Evolutionary conservation across 768 basidiomycete species (phyloP).

Genomic region (Agrocybe praecox): DNA sequence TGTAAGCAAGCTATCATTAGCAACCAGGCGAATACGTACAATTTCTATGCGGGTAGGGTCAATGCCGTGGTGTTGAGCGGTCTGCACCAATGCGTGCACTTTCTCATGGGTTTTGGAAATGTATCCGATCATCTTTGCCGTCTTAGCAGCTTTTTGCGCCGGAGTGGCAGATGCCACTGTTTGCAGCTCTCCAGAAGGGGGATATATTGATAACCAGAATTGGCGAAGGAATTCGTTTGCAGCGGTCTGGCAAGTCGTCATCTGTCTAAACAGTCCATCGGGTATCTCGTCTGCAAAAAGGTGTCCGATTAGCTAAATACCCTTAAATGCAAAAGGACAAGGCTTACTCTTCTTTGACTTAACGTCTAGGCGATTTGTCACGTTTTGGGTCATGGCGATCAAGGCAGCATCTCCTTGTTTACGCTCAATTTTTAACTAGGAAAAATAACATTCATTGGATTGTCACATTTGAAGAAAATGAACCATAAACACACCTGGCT

Average conservation of each 20-base stretch:
- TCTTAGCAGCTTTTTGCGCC: constrained; percentile 75
- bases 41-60: constrained; percentile 63
- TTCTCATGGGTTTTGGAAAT: constrained; percentile 81
- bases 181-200: constrained; percentile 61
- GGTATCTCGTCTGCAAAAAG: constrained; percentile 71
- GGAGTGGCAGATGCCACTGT: constrained; percentile 53
- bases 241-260: constrained; percentile 89
- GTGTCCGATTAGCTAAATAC: constrained; percentile 4
- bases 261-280: constrained; percentile 73
- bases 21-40: constrained; percentile 44
- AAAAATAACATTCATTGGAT: background rate
- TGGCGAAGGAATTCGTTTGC: constrained; percentile 96
- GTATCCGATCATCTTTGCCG: constrained; percentile 87
- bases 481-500: constrained; percentile 45
- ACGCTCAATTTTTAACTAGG: constrained; percentile 67
- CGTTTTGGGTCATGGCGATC: constrained; percentile 77
- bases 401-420: constrained; percentile 72
- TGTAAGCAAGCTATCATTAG: no score
- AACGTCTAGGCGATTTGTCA: constrained; percentile 69
- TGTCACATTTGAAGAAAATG: background rate
- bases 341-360: constrained; percentile 64
- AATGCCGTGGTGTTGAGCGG: constrained; percentile 61
- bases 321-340: background rate
- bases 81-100: constrained; percentile 72
- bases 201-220: constrained; percentile 90